Evolutionary conservation across 2,329 filamentous ascomycete species (phyloP).

Genomic region (Neoascochyta sp.): DNA sequence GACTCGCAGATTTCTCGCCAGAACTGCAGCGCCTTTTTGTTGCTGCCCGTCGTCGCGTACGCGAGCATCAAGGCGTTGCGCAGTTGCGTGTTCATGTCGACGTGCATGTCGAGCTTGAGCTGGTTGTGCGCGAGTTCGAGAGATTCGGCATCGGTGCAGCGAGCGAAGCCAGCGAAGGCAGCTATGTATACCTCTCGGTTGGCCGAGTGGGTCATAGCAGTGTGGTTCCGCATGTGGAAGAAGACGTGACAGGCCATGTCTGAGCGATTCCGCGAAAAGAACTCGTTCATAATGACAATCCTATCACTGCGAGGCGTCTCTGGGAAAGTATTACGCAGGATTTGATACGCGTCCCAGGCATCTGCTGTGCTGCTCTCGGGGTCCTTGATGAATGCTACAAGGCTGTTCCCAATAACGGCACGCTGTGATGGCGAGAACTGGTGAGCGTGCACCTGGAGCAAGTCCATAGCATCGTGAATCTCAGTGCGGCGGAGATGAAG

Average conservation of each 20-base stretch:
- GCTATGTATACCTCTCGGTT: conserved; percentile 70
- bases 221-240: conserved; percentile 85
- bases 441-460: conserved; percentile 71
- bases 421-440: conserved; percentile 69
- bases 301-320: conserved; percentile 64
- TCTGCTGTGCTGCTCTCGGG: conserved; percentile 61
- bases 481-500: conserved; percentile 74
- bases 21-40: conserved; percentile 66
- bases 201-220: conserved; percentile 61
- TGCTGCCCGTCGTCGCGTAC: conserved; percentile 66
- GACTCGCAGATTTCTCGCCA: conserved; percentile 83
- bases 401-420: conserved; percentile 59
- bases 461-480: conserved; percentile 72
- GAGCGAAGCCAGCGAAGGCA: conserved; percentile 72
- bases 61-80: conserved; percentile 86
- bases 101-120: conserved; percentile 82
- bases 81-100: conserved; percentile 71
- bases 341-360: conserved; percentile 58
- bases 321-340: conserved; percentile 56
- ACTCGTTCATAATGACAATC: conserved; percentile 71
- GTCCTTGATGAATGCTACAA: conserved; percentile 67
- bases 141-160: conserved; percentile 57
- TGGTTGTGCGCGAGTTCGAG: conserved; percentile 83
- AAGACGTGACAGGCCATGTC: conserved; percentile 88
- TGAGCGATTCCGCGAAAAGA: conserved; percentile 71